Evolutionary conservation across 768 basidiomycete genomes (phyloP), one percentile per base, ranked within the genome.

Genomic region (Lactarius sp.): DNA sequence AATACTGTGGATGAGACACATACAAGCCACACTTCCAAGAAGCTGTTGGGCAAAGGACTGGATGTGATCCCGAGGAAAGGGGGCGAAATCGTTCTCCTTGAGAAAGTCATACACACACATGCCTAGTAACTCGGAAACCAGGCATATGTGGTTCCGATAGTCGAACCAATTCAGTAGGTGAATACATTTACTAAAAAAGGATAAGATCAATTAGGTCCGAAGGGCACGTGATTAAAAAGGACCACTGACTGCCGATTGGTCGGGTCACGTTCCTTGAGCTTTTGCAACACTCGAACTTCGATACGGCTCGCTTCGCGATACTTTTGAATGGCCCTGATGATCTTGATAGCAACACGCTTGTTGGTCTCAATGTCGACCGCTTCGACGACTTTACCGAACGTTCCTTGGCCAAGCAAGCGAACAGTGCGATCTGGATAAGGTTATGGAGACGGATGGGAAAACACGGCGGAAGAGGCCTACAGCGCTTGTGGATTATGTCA

Each of bases 31-130:
- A 71, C 94, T 96, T 61, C 85, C 88, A 61, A 98, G 81, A 62
- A 99, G 79, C 74, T 97, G 94, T 66, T 82, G 83, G 56, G 95
- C 97, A 73, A 99, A 99, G 56, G 87, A 86, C 78, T 98, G 96
- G 55, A 99, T 98, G 74, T 99, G 97, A 62, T 86, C 83, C 65
- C 94, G 90, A 61, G 97, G 95, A 75, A 99, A 99, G 6, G 97
- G 93, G 41, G 90, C 85, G 76, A 98, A 99, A 60, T 89, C 86
- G 75, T 99, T 99, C 74, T 96, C 94, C 80, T 98, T 98, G 70
- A 99, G 81, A 75, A 98, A 99, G 73, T 99, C 97, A 72, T 98
- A 99, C 18, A 99, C 91, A 75, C 95, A 98, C 88, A 93, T 92
- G 65, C 94, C 94, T 56, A 98, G 80, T 27, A 99, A 81, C 72